These are phyloP conservation scores for Musa acuminata DNA, from an alignment of 176 grass and related monocot species.

Conservation along the genomic window DNA sequence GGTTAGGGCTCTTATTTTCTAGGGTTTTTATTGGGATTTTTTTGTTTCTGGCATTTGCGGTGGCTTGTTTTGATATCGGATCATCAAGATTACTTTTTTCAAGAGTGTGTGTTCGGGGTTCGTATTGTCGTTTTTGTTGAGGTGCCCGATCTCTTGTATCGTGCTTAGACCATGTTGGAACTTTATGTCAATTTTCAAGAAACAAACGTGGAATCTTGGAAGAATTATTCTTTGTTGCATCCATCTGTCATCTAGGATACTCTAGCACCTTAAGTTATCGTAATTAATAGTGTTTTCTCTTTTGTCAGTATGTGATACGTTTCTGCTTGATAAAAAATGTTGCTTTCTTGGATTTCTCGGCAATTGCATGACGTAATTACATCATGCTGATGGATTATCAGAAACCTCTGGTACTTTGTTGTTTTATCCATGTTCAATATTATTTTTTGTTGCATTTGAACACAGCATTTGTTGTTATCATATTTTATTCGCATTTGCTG, in stretches of 20 bases:
- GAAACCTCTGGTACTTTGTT: not conserved
- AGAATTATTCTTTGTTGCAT: not conserved
- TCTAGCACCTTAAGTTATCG: not conserved
- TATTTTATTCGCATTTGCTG: no score
- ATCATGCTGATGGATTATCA: not conserved
- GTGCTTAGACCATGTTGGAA: not conserved
- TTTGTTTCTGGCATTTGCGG: not conserved
- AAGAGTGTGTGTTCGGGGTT: not conserved
- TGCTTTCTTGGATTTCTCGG: no score
- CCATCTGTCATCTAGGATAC: not conserved
- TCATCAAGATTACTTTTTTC: not conserved
- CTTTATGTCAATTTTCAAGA: not conserved
- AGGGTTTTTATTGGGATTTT: not conserved
- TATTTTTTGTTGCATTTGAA: no score
- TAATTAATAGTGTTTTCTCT: not conserved
- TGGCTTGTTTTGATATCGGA: not conserved
- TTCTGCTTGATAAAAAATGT: not conserved
- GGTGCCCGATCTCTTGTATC: not conserved
- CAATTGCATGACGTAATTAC: not conserved
- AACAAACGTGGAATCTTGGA: not conserved
- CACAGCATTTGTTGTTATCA: no score
- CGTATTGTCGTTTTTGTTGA: not conserved
- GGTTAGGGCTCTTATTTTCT: not conserved
- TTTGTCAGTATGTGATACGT: not conserved
- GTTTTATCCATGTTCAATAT: not conserved